Conservation (phyloP, 1,284 basidiomycete genomes). For the Heterobasidion irregulare region DNA sequence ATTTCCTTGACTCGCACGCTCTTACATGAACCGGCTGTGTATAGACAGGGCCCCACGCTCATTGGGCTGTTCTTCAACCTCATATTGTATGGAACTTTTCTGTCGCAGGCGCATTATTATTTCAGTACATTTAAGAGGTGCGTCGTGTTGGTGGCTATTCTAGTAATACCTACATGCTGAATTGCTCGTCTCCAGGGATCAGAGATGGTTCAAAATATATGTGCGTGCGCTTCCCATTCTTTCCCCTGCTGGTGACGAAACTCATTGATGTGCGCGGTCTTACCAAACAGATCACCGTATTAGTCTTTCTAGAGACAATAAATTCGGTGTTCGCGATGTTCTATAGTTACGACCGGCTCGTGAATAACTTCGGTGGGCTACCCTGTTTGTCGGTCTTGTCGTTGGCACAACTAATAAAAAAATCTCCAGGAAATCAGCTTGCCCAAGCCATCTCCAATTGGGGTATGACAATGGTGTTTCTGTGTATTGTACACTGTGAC, state of each 20-base stretch:
- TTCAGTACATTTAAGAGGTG: not conserved
- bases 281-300: not conserved
- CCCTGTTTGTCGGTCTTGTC: too few relatives aligned
- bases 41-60: not conserved
- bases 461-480: not conserved
- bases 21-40: not conserved
- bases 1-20: not conserved
- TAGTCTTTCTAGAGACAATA: not conserved
- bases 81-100: not conserved
- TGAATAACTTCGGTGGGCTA: not conserved
- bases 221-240: not conserved
- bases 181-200: not conserved
- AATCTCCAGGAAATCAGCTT: not conserved
- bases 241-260: not conserved
- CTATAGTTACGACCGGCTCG: not conserved
- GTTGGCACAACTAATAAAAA: too few relatives aligned
- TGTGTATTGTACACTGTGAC: too few relatives aligned
- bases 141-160: not conserved
- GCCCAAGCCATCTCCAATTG: not conserved
- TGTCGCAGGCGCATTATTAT: not conserved
- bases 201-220: not conserved
- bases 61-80: not conserved
- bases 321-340: not conserved
- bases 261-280: too few relatives aligned
- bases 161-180: not conserved